phyloP scores from a whole-genome alignment of 129 eudicot genomes.

The Arctium lappa region DNA sequence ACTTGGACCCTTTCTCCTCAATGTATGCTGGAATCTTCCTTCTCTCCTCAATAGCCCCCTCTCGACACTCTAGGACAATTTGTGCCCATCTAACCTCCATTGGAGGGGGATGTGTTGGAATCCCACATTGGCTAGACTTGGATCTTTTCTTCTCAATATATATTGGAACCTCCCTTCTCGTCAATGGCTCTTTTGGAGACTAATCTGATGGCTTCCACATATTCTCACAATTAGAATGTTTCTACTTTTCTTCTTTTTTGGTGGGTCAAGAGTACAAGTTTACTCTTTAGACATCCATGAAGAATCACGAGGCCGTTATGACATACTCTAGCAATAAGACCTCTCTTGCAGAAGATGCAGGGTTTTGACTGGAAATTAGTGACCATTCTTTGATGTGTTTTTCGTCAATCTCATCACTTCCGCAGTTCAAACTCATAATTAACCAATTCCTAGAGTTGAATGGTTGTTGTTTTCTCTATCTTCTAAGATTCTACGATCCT shows the following conservation, averaged over 20 bases:
- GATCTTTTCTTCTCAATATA: not conserved
- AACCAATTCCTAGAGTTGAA: not conserved
- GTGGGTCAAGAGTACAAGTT: conserved; percentile 2
- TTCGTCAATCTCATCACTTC: not conserved
- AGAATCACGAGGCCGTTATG: not conserved
- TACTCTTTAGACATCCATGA: not conserved
- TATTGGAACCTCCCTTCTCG: not conserved
- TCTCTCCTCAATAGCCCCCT: not conserved
- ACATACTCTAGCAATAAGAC: conserved; percentile 6
- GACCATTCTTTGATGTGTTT: conserved; percentile 13
- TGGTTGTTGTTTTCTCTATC: not conserved
- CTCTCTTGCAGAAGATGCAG: conserved; percentile 3
- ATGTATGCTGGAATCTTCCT: too few species aligned
- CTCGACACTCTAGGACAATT: not conserved
- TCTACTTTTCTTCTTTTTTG: not conserved
- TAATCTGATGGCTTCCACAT: not conserved
- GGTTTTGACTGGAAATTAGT: conserved; percentile 13
- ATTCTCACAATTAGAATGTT: not conserved
- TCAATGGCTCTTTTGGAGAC: not conserved
- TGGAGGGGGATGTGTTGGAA: not conserved
- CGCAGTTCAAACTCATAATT: not conserved
- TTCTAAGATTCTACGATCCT: not conserved
- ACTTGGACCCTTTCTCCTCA: not conserved
- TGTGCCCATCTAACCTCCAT: not conserved
- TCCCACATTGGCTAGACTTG: not conserved